Evolutionary conservation across 2,329 filamentous ascomycete genomes (phyloP).

Genomic region (Ophioceras dolichostomum): DNA sequence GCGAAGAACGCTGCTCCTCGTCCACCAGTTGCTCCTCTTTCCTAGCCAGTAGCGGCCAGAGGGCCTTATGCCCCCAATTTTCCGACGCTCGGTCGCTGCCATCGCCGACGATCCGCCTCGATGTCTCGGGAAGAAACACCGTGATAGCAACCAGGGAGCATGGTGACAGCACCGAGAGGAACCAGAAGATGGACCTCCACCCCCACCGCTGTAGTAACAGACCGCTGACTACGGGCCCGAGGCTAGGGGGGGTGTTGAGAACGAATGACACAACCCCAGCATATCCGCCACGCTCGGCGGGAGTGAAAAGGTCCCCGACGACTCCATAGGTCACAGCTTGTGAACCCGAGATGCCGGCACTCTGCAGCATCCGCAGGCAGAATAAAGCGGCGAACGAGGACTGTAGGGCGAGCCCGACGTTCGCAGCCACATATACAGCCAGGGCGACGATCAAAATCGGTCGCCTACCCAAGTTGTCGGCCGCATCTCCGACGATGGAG

Average conservation of each 20-base stretch:
- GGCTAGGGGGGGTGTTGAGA: constrained; percentile 10
- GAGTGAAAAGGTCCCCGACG: constrained; percentile 18
- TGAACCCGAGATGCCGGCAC: background rate
- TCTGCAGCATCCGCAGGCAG: background rate
- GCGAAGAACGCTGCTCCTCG: background rate
- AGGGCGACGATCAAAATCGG: constrained; percentile 31
- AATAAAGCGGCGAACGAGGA: constrained; percentile 28
- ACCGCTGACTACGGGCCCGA: constrained; percentile 21
- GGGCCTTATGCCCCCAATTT: too few species aligned
- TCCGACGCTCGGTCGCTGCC: background rate
- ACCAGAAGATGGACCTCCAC: background rate
- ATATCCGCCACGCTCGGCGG: constrained; percentile 14
- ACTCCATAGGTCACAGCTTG: constrained; percentile 26
- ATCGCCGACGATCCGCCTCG: background rate
- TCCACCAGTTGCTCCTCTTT: too few species aligned
- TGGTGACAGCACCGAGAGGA: background rate
- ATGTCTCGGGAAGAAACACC: background rate
- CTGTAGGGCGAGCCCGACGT: constrained; percentile 29
- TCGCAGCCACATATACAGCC: constrained; percentile 31
- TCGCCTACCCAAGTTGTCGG: constrained; percentile 31
- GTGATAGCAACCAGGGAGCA: background rate
- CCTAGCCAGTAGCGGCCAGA: too few species aligned
- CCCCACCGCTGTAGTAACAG: constrained; percentile 5
- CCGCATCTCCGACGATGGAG: constrained; percentile 32
- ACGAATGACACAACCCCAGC: constrained; percentile 19